Evolutionary conservation across 2,329 filamentous ascomycete species (phyloP), one percentile per base, ranked within the genome.

Genomic region (Aspergillus sp.): DNA sequence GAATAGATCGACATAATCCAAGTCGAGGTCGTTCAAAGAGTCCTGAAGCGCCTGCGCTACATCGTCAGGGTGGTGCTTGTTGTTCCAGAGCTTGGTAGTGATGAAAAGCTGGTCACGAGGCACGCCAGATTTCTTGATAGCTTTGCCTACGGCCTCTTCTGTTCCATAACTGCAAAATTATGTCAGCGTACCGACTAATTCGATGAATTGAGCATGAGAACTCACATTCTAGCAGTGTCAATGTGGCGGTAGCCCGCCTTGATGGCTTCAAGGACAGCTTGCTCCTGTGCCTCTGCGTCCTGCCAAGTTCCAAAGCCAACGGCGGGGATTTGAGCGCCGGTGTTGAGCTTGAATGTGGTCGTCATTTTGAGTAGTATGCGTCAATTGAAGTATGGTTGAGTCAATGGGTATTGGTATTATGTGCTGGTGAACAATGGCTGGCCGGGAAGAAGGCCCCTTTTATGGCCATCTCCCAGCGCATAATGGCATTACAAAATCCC

Each of bases 1-100:
- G 73, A 85, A 90, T 10, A 91, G 79, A 71, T 91, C 88, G 59
- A 91, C 79, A 71, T 91, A 90, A 60, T 88, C 87, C 41, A 88
- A 78, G 12, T 81, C 83, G 68, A 90, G 82, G 69, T 87, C 82
- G 70, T 87, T 82, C 55, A 90, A 79, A 45, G 87, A 87, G 43
- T 84, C 81, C 63, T 84, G 80, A 51, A 87, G 82, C 63, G 87
- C 87, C 64, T 82, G 77, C 61, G 84, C 79, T 15, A 90, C 89
- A 67, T 87, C 85, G 67, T 87, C 82, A 0, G 82, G 83, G 63
- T 84, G 80, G 70, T 88, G 85, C 67, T 77, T 81, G 73, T 86
- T 87, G 76, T 87, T 88, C 86, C 86, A 89, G 38, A 89, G 77
- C 73, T 90, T 90, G 10, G 85, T 87, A 2, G 85, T 87, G 65